phyloP scores from a whole-genome alignment of 495 filamentous ascomycete species.

The Neurospora tetrasperma region DNA sequence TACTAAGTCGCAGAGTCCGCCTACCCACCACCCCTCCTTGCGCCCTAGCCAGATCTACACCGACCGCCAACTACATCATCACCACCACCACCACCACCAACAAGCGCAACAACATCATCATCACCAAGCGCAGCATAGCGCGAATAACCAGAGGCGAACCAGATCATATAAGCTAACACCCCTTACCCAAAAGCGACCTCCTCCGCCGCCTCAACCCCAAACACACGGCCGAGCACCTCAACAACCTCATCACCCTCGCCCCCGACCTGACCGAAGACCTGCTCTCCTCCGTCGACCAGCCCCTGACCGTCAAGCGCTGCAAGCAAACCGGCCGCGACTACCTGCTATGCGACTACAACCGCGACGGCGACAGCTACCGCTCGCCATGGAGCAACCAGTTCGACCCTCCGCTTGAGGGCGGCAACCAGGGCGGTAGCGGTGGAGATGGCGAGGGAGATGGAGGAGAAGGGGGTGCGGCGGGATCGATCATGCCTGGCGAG shows the following conservation, averaged over 20 bases:
- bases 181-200: slow-evolving; percentile 59
- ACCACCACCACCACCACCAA: background rate
- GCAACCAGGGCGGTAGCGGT: slow-evolving; percentile 29
- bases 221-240: slow-evolving; percentile 74
- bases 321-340: slow-evolving; percentile 85
- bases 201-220: slow-evolving; percentile 95
- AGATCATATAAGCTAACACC: background rate
- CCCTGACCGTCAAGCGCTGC: slow-evolving; percentile 77
- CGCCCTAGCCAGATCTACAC: background rate
- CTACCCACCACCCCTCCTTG: background rate
- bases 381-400: slow-evolving; percentile 98
- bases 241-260: slow-evolving; percentile 71
- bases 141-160: background rate
- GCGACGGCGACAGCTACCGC: slow-evolving; percentile 93
- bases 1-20: slow-evolving; percentile 9
- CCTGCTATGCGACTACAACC: slow-evolving; percentile 98
- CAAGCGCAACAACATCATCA: background rate
- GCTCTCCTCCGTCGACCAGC: slow-evolving; percentile 93
- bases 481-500: slow-evolving; percentile 54
- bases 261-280: slow-evolving; percentile 95
- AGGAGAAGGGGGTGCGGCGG: slow-evolving; percentile 49
- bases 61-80: background rate
- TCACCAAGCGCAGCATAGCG: background rate
- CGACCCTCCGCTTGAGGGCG: slow-evolving; percentile 62
- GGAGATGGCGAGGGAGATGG: slow-evolving; percentile 26